These are phyloP conservation scores for Beta lomatogona DNA, from an alignment of 179 eudicot genomes.

Conservation along the genomic window DNA sequence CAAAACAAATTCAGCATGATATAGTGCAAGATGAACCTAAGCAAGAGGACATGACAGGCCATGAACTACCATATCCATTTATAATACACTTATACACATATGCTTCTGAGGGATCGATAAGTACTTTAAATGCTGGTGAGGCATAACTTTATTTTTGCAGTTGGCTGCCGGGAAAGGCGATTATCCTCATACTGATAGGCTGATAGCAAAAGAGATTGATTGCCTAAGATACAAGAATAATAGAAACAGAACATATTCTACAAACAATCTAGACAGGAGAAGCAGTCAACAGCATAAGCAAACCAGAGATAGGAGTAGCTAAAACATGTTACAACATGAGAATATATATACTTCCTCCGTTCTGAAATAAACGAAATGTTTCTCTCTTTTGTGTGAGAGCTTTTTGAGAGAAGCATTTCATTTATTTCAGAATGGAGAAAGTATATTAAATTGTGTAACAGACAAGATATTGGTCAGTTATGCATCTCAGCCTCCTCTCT, in stretches of 20 bases:
- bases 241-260: background rate
- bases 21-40: background rate
- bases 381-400: too few relatives aligned
- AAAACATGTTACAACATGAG: background rate
- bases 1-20: background rate
- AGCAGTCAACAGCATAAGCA: background rate
- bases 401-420: too few relatives aligned
- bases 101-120: too few relatives aligned
- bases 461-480: too few relatives aligned
- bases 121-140: background rate
- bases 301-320: background rate
- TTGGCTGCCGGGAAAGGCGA: background rate
- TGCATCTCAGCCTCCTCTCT: background rate
- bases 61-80: background rate
- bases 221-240: background rate
- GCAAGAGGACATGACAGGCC: background rate
- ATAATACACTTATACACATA: too few relatives aligned
- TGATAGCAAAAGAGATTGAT: background rate
- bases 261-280: background rate
- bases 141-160: background rate
- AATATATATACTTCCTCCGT: too few relatives aligned
- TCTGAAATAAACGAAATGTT: too few relatives aligned
- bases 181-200: background rate
- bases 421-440: too few relatives aligned
- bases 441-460: background rate